Conservation (phyloP, 495 filamentous ascomycete species). For the Lichenothelia convexa region DNA sequence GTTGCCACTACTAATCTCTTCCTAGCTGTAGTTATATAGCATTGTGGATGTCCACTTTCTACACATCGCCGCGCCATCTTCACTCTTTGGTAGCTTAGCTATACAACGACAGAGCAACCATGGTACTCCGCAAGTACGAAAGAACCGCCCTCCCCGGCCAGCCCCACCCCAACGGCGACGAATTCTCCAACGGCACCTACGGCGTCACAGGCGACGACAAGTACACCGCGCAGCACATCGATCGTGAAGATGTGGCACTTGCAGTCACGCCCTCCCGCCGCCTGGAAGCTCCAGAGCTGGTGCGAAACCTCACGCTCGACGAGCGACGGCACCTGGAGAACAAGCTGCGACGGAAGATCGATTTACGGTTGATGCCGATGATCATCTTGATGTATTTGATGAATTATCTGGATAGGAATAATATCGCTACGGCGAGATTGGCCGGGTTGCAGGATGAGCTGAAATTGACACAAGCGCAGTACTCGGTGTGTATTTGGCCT, state of each 20-base stretch:
- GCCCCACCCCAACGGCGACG: not conserved
- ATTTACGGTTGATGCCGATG: slow-evolving; percentile 34
- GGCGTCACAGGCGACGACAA: slow-evolving; percentile 2
- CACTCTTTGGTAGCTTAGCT: too few relatives aligned
- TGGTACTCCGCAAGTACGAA: too few relatives aligned
- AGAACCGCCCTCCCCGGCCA: too few relatives aligned
- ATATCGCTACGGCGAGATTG: slow-evolving; percentile 28
- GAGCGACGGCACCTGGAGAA: slow-evolving; percentile 18
- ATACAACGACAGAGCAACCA: too few relatives aligned
- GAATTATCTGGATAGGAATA: slow-evolving; percentile 29
- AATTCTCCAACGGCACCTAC: not conserved
- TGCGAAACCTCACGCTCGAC: slow-evolving; percentile 1
- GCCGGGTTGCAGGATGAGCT: slow-evolving; percentile 21
- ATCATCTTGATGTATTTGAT: slow-evolving; percentile 37
- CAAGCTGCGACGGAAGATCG: slow-evolving; percentile 30
- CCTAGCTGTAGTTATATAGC: too few relatives aligned
- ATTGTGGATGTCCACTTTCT: too few relatives aligned
- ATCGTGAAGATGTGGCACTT: not conserved
- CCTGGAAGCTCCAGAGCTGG: slow-evolving; percentile 1
- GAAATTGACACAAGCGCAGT: slow-evolving; percentile 22
- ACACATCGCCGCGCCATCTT: too few relatives aligned
- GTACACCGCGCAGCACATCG: not conserved
- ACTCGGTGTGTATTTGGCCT: slow-evolving; percentile 21
- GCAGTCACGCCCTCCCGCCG: not conserved
- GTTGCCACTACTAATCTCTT: too few relatives aligned